Evolutionary conservation across 2,329 filamentous ascomycete species (phyloP), one percentile per base, ranked within the genome.

Genomic region (Epichloe gansuensis): DNA sequence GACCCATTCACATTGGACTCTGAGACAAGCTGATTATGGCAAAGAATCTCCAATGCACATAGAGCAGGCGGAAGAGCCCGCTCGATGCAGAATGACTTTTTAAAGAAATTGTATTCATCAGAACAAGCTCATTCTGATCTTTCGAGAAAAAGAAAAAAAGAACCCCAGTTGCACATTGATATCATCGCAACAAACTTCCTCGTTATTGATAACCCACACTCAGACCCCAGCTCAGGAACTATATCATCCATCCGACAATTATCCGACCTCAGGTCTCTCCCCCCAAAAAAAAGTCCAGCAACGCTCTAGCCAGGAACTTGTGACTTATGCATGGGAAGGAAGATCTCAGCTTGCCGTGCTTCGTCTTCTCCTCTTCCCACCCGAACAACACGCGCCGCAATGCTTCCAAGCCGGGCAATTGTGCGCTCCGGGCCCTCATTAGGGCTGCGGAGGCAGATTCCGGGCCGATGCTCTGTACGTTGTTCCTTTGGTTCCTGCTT

Each of bases 321-420:
- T 21, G 17, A 21, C 17, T 31, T 31, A 17, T 23, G 17, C 28
- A 8, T 11, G 39, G 23, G 41, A 21, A 25, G 31, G 34, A 34
- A 45, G 23, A 46, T 21, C 35, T 46, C 43, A 23, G 21, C 43
- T 43, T n/a, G 43, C 25, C 12, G 23, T 34, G 4, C 35, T 37
- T 41, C 11, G 23, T 28, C 34, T 4, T 23, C 48, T 34, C 23
- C 5, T 21, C 7, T 50, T 35, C 15, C 11, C 21, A 37, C 34
- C 13, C 15, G 5, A 37, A 37, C 44, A 7, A 41, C 17, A 42
- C 49, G 55, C 61, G 62, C 58, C 65, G 67, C 59, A 54, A 74
- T 74, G 72, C 67, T 74, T 62, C 69, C 71, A 53, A 72, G 71
- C 56, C 69, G 71, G 70, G 71, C 69, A 61, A 64, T 72, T 60